Evolutionary conservation across 2,329 filamentous ascomycete species (phyloP).

Genomic region (Talaromyces atroroseus): DNA sequence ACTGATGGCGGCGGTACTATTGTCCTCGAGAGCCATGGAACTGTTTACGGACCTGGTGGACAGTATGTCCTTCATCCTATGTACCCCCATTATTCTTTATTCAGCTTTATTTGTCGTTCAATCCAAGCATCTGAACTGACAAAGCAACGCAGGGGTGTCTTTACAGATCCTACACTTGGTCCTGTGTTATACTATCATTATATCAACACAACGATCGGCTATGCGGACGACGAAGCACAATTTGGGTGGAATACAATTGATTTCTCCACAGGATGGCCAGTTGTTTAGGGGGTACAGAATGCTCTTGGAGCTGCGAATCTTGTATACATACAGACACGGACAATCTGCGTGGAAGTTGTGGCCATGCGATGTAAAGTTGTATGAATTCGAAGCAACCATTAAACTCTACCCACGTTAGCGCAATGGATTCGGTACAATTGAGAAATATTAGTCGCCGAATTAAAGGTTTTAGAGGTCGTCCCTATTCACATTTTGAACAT

Average conservation of each 20-base stretch:
- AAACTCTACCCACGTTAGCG: no score
- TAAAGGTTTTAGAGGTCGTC: no score
- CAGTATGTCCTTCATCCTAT: constrained; percentile 45
- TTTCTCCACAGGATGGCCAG: constrained; percentile 44
- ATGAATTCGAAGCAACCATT: no score
- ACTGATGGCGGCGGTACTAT: constrained; percentile 54
- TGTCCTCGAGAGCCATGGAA: constrained; percentile 56
- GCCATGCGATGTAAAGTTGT: no score
- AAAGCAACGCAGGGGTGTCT: constrained; percentile 23
- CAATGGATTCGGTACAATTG: no score
- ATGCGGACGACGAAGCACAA: constrained; percentile 43
- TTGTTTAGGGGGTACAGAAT: constrained; percentile 26
- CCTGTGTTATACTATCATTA: constrained; percentile 61
- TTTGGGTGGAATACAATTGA: constrained; percentile 45
- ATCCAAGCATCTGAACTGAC: background rate
- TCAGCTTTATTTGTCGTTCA: no score
- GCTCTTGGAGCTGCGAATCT: no score
- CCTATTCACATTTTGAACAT: no score
- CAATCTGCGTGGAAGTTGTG: no score
- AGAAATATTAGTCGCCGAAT: no score
- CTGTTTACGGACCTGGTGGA: constrained; percentile 61
- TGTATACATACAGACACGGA: no score
- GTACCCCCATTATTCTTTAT: background rate
- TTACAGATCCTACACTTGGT: constrained; percentile 36
- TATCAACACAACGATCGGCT: constrained; percentile 50